These are phyloP conservation scores for Didymella lethalis DNA, from an alignment of 2,329 filamentous ascomycete species.

Conservation along the genomic window DNA sequence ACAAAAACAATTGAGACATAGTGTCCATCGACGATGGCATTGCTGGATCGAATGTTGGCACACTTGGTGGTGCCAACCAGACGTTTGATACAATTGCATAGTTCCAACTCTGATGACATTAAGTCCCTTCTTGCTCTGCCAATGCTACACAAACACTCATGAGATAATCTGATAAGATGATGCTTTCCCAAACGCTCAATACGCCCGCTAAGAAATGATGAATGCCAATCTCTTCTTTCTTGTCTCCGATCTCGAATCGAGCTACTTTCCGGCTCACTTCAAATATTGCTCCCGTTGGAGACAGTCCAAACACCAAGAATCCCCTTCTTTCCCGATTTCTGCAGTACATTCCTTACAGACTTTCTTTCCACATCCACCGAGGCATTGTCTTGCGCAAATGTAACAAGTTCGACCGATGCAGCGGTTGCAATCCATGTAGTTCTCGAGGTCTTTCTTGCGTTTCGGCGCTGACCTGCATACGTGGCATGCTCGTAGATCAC, in stretches of 20 bases:
- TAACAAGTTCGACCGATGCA: conserved; percentile 71
- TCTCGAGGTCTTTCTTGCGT: conserved; percentile 71
- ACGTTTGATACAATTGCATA: not conserved
- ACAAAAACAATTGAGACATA: no score
- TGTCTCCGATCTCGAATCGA: not conserved
- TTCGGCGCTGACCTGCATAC: conserved; percentile 72
- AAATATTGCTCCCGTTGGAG: conserved; percentile 35
- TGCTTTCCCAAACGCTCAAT: conserved; percentile 17
- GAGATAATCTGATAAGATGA: conserved; percentile 4
- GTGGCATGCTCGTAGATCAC: conserved; percentile 63
- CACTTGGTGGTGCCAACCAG: no score
- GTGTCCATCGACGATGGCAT: no score
- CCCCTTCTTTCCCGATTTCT: conserved; percentile 69
- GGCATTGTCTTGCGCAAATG: conserved; percentile 72
- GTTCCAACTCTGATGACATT: not conserved
- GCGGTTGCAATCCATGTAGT: conserved; percentile 69
- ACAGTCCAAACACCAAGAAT: conserved; percentile 72
- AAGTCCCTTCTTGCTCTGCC: not conserved
- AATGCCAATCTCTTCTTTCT: not conserved
- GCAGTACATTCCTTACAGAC: conserved; percentile 75
- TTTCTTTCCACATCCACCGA: conserved; percentile 58
- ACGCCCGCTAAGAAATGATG: conserved; percentile 19
- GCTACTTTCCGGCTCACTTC: conserved; percentile 17
- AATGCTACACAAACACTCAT: conserved; percentile 1
- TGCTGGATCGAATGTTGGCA: no score